Evolutionary conservation across 495 filamentous ascomycete genomes (phyloP), one percentile per base, ranked within the genome.

Genomic region (Penicillium cataractarum): DNA sequence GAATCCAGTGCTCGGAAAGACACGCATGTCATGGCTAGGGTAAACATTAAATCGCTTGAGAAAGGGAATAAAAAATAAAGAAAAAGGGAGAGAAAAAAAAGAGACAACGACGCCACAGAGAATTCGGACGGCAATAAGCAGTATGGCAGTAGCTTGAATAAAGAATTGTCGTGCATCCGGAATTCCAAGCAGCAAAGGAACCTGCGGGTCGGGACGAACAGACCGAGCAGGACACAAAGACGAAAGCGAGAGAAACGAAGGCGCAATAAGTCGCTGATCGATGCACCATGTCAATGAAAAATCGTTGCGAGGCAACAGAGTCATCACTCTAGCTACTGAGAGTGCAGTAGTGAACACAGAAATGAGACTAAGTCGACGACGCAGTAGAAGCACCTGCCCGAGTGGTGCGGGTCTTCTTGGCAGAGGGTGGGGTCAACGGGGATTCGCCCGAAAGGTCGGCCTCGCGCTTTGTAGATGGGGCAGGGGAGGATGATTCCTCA

Each of bases 391-490:
- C 27, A 42, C 54, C 37, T 13, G 66, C 31, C 39, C 48, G 64
- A 52, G 40, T 42, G 39, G 26, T 58, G 22, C 70, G 65, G 32
- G 76, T 71, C 58, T 64, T 74, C 62, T 78, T 79, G 7, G 70
- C 44, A 29, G 54, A 68, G 3, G 76, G 71, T 6, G 50, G 55
- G 26, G 65, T 72, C 61, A 61, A 59, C 19, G 71, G 61, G 48
- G 68, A 68, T 12, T 39, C 35, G 42, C 64, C 56, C 53, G 59
- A 65, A 27, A 58, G 32, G 29, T 71, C 74, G 22, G 71, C 71
- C 33, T 76, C 73, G 33, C 73, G 64, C 57, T 79, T 79, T 50
- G 70, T 69, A 33, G 71, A 39, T 27, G 71, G 68, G 24, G 65
- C 53, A 12, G 55, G 65, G 48, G 63, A 42, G 15, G 65, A 37